phyloP scores from a whole-genome alignment of 139 green algal species.

The Pseudopediastrum boryanum region DNA sequence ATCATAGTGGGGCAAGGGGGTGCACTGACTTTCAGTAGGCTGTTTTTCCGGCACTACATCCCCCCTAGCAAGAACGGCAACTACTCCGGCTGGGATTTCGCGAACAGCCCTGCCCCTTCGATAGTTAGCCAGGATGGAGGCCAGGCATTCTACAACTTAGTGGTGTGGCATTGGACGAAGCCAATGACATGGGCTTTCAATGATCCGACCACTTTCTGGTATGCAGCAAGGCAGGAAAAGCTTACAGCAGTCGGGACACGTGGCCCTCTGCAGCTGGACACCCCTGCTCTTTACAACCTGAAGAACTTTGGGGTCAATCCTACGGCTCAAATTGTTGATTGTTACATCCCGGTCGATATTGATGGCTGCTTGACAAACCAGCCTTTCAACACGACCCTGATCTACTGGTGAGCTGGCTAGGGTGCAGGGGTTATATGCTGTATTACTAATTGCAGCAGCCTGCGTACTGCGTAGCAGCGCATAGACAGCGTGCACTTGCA shows the following conservation, averaged over 20 bases:
- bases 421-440: not conserved
- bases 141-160: slow-evolving; percentile 14
- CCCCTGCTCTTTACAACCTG: slow-evolving; percentile 13
- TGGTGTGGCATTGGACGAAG: slow-evolving; percentile 20
- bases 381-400: slow-evolving; percentile 10
- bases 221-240: not conserved
- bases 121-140: not conserved
- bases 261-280: not conserved
- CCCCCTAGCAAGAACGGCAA: not conserved
- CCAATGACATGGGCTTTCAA: slow-evolving; percentile 22
- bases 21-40: slow-evolving; percentile 15
- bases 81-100: not conserved
- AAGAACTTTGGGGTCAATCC: slow-evolving; percentile 5
- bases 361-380: slow-evolving; percentile 19
- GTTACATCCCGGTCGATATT: slow-evolving; percentile 34
- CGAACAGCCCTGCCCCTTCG: slow-evolving; percentile 12
- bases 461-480: not conserved
- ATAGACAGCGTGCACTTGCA: not conserved
- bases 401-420: slow-evolving; percentile 30
- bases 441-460: not conserved
- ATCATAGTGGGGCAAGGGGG: not conserved
- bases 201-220: slow-evolving; percentile 10
- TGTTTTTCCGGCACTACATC: slow-evolving; percentile 27
- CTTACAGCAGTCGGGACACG: not conserved
- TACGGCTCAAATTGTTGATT: slow-evolving; percentile 4